Evolutionary conservation across 495 filamentous ascomycete species (phyloP).

Genomic region (Cenococcum geophilum): DNA sequence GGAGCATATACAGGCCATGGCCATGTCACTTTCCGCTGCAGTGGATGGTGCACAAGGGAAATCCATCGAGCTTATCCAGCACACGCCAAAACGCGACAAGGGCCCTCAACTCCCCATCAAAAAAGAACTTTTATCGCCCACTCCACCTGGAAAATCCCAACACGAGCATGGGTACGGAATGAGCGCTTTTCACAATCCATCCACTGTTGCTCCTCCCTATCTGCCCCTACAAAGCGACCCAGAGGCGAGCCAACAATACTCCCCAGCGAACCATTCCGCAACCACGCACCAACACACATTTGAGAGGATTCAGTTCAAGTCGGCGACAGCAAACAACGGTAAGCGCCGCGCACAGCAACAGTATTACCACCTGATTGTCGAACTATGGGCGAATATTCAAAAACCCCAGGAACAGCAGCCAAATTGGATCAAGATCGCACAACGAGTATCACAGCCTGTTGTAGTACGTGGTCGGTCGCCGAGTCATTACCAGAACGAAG

Average conservation of each 20-base stretch:
- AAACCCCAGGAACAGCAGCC: slow-evolving; percentile 39
- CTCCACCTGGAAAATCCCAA: slow-evolving; percentile 44
- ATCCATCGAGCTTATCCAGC: slow-evolving; percentile 80
- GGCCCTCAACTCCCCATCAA: slow-evolving; percentile 75
- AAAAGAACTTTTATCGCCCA: slow-evolving; percentile 62
- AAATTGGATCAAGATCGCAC: slow-evolving; percentile 70
- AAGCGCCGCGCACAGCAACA: slow-evolving; percentile 88
- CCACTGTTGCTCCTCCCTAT: slow-evolving; percentile 9
- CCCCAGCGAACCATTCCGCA: slow-evolving; percentile 19
- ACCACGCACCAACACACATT: slow-evolving; percentile 51
- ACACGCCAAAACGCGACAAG: slow-evolving; percentile 93
- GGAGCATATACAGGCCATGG: slow-evolving; percentile 58
- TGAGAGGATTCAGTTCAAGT: slow-evolving; percentile 94
- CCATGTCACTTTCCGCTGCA: slow-evolving; percentile 82
- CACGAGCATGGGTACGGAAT: slow-evolving; percentile 19
- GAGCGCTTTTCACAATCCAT: slow-evolving; percentile 17
- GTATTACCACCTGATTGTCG: slow-evolving; percentile 87
- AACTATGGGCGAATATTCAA: slow-evolving; percentile 73
- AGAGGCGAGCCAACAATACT: slow-evolving; percentile 11
- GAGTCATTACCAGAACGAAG: slow-evolving; percentile 84
- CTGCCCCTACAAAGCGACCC: slow-evolving; percentile 26
- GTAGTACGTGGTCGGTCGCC: slow-evolving; percentile 91
- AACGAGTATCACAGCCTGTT: slow-evolving; percentile 73
- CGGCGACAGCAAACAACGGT: slow-evolving; percentile 92
- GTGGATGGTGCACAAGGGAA: slow-evolving; percentile 74